Evolutionary conservation across 805 yeast genomes (phyloP).

Genomic region (Millerozyma miso): DNA sequence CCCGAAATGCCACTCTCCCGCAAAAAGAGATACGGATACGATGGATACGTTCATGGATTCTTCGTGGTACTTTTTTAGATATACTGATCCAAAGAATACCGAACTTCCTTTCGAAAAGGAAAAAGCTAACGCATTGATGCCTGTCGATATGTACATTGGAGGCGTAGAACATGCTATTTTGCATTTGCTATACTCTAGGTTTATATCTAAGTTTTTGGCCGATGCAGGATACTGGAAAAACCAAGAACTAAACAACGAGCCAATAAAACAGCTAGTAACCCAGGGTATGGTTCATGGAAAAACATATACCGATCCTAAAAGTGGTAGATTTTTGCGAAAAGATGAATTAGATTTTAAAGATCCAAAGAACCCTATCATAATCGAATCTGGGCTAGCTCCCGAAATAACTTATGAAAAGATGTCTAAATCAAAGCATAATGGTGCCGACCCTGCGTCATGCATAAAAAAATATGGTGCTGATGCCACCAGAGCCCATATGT

Average conservation of each 20-base stretch:
- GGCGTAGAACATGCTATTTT: slow-evolving; percentile 97
- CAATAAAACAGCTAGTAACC: slow-evolving; percentile 73
- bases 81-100: slow-evolving; percentile 65
- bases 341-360: slow-evolving; percentile 56
- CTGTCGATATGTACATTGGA: slow-evolving; percentile 89
- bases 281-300: slow-evolving; percentile 99
- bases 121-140: slow-evolving; percentile 53
- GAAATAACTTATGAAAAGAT: slow-evolving; percentile 73
- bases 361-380: slow-evolving; percentile 42
- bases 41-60: slow-evolving; percentile 99
- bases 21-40: slow-evolving; percentile 87
- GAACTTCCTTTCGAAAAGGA: slow-evolving; percentile 48
- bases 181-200: slow-evolving; percentile 83
- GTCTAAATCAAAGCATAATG: slow-evolving; percentile 95
- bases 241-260: slow-evolving; percentile 59
- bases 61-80: slow-evolving; percentile 93
- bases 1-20: slow-evolving; percentile 67
- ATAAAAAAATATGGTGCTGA: slow-evolving; percentile 83
- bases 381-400: slow-evolving; percentile 49
- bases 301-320: slow-evolving; percentile 68
- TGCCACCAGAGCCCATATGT: slow-evolving; percentile 87
- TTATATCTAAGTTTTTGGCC: slow-evolving; percentile 74
- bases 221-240: slow-evolving; percentile 70
- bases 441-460: slow-evolving; percentile 83
- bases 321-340: slow-evolving; percentile 73